Percentiles rank a stretch among this genome's conserved stretches.
Evolutionary conservation across 257 asterid species (phyloP).

Genomic region (Solanum paucissectum): DNA sequence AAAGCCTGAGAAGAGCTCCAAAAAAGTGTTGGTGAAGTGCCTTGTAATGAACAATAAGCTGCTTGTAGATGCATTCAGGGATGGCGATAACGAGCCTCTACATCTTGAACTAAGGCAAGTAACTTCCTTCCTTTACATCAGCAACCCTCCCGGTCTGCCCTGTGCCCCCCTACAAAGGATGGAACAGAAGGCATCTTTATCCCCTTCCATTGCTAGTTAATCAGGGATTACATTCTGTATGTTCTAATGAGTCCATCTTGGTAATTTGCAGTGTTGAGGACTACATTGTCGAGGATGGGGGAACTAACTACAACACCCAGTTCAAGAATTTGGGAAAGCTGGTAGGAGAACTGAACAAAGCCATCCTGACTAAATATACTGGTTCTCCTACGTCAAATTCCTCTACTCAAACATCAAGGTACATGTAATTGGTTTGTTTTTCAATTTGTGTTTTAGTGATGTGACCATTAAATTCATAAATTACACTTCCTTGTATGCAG

Average conservation of each 20-base stretch:
- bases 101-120: slow-evolving; percentile 59
- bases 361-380: slow-evolving; percentile 25
- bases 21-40: slow-evolving; percentile 62
- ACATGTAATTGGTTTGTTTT: background rate
- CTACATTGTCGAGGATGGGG: slow-evolving; percentile 30
- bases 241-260: background rate
- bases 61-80: slow-evolving; percentile 54
- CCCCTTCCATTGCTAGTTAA: background rate
- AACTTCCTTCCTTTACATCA: background rate
- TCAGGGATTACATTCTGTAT: background rate
- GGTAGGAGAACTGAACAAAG: slow-evolving; percentile 29
- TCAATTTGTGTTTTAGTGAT: background rate
- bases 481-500: background rate
- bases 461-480: background rate
- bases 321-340: slow-evolving; percentile 64
- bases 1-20: slow-evolving; percentile 38
- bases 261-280: slow-evolving; percentile 36
- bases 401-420: slow-evolving; percentile 31
- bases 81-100: slow-evolving; percentile 42
- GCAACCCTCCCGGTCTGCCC: background rate
- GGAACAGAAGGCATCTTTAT: background rate
- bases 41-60: slow-evolving; percentile 56
- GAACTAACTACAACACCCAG: slow-evolving; percentile 37
- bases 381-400: slow-evolving; percentile 21
- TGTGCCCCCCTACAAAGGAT: background rate